Percentiles rank a stretch among this genome's conserved stretches.
Conservation (phyloP, 139 green algal genomes). For the Coelastrella sp. region DNA sequence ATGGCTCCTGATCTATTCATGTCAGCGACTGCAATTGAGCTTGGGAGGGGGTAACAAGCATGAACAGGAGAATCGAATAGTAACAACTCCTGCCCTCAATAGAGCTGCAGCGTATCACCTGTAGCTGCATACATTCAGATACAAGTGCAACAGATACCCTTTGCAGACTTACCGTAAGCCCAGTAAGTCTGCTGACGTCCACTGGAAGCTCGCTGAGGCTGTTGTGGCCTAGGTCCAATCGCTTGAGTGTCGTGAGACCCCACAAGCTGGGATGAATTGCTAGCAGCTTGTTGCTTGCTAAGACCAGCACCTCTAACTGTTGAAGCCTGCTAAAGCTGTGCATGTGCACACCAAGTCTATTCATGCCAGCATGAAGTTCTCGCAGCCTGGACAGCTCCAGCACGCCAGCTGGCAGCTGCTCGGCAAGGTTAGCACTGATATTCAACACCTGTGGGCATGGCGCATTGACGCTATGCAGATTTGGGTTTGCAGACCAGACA, state of each 20-base stretch:
- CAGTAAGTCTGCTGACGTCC: conserved; percentile 17
- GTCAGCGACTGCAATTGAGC: no score
- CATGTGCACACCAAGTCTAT: conserved; percentile 33
- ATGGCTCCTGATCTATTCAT: no score
- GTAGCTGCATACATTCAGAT: no score
- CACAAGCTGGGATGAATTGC: conserved; percentile 44
- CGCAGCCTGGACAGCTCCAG: conserved; percentile 18
- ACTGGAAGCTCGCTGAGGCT: conserved; percentile 31
- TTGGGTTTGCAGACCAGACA: no score
- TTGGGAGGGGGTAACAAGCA: no score
- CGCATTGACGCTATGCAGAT: no score
- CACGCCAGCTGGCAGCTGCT: conserved; percentile 33
- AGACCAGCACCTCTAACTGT: conserved; percentile 26
- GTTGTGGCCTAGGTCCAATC: conserved; percentile 48
- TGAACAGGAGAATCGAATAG: no score
- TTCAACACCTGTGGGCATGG: conserved; percentile 16
- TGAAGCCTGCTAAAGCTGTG: conserved; percentile 21
- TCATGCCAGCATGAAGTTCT: conserved; percentile 49
- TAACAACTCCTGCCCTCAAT: no score
- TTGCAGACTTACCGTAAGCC: conserved; percentile 44
- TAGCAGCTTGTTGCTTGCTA: conserved; percentile 48
- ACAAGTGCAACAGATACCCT: no score
- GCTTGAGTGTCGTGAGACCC: conserved; percentile 23
- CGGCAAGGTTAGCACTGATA: conserved; percentile 38
- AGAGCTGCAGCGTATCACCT: no score